These are phyloP conservation scores for Cenchrus fungigraminus DNA, from an alignment of 176 grass and related monocot species.

Conservation along the genomic window DNA sequence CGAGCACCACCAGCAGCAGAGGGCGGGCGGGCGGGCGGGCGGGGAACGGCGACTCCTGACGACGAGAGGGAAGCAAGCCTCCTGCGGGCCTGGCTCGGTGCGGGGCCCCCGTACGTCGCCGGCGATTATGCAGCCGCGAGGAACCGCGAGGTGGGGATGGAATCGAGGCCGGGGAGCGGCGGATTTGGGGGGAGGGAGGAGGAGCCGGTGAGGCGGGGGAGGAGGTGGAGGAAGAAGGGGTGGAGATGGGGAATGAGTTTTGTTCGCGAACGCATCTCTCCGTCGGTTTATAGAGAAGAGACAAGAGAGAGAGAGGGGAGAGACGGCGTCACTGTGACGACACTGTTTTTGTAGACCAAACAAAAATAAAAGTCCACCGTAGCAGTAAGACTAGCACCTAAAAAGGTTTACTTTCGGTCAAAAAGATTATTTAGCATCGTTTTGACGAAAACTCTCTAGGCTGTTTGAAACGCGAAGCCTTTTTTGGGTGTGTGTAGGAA, in stretches of 20 bases:
- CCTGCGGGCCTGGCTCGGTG: not conserved
- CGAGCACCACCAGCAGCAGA: not conserved
- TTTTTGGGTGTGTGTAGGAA: too few species aligned
- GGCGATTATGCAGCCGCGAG: not conserved
- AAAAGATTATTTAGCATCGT: not conserved
- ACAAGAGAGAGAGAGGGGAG: not conserved
- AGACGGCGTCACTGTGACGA: not conserved
- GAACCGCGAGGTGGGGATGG: not conserved
- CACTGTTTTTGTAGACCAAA: not conserved
- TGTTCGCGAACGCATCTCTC: not conserved
- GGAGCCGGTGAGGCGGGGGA: not conserved
- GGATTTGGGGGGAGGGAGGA: not conserved
- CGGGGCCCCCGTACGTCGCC: not conserved
- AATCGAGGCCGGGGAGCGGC: not conserved
- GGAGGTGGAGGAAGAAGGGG: not conserved
- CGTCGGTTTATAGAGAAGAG: not conserved
- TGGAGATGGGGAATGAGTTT: constrained; percentile 25
- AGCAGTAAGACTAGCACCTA: not conserved
- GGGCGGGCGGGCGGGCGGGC: too few species aligned
- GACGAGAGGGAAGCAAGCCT: not conserved
- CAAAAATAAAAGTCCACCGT: not conserved
- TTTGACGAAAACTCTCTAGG: not conserved
- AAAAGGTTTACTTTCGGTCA: not conserved
- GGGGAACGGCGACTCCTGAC: not conserved
- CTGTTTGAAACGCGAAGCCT: not conserved